Evolutionary conservation across 2,329 filamentous ascomycete species (phyloP).

Genomic region (Stemphylium beticola): DNA sequence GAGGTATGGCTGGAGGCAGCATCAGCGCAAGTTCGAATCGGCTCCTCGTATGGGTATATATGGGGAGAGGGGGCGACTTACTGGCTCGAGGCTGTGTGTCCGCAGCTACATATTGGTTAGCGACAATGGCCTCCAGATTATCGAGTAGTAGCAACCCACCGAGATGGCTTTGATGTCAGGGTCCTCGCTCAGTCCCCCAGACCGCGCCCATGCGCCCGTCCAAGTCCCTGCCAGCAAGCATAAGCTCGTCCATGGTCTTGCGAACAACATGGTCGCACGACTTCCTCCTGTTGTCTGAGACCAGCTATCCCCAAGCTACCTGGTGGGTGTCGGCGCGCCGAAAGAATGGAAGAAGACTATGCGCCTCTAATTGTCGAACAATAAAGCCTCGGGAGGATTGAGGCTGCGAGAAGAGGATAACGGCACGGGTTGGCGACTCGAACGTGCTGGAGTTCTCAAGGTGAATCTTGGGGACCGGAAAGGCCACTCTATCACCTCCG

Average conservation of each 20-base stretch:
- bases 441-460: conserved; percentile 25
- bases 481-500: conserved; percentile 32
- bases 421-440: conserved; percentile 34
- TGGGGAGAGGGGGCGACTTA: conserved; percentile 55
- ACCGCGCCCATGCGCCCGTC: conserved; percentile 34
- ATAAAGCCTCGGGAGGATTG: conserved; percentile 9
- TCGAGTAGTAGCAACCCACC: conserved; percentile 55
- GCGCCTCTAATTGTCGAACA: conserved; percentile 33
- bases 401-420: conserved; percentile 35
- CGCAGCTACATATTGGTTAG: conserved; percentile 66
- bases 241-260: conserved; percentile 44
- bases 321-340: conserved; percentile 9
- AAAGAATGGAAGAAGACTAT: conserved; percentile 39
- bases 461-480: conserved; percentile 14
- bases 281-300: conserved; percentile 18
- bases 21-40: conserved; percentile 18
- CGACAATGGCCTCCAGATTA: conserved; percentile 7
- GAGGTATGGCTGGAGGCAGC: conserved; percentile 76
- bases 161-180: conserved; percentile 68
- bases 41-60: not conserved
- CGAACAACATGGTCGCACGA: conserved; percentile 42
- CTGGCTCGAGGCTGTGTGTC: conserved; percentile 82
- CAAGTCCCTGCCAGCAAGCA: conserved; percentile 49
- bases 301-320: conserved; percentile 23
- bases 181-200: conserved; percentile 43